These are phyloP conservation scores for Aegilops sharonensis DNA, from an alignment of 176 grass and related monocot species.

Conservation along the genomic window DNA sequence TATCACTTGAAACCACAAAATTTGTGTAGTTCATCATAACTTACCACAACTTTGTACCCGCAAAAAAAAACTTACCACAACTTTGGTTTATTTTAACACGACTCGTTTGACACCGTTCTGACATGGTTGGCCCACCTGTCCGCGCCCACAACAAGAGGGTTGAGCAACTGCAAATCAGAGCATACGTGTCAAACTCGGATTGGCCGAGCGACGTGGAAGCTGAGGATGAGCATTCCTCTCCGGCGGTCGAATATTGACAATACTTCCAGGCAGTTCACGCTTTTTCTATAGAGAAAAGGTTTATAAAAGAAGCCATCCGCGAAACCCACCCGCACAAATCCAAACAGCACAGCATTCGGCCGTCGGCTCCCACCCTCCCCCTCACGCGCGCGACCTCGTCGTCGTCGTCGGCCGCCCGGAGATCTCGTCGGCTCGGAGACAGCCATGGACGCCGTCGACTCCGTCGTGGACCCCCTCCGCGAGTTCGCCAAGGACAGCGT, in stretches of 20 bases:
- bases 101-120: too few relatives aligned
- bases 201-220: not conserved
- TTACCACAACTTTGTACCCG: too few relatives aligned
- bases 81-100: too few relatives aligned
- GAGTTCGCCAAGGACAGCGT: conserved; percentile 97
- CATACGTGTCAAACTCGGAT: not conserved
- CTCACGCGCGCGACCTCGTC: not conserved
- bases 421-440: conserved; percentile 23
- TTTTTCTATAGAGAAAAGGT: not conserved
- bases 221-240: not conserved
- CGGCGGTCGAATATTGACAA: not conserved
- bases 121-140: not conserved
- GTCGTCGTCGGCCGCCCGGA: not conserved
- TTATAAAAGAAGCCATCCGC: conserved; percentile 19
- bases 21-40: too few relatives aligned
- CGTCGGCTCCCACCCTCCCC: not conserved
- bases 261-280: too few relatives aligned
- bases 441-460: conserved; percentile 87
- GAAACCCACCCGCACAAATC: conserved; percentile 9
- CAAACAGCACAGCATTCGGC: not conserved
- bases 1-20: too few relatives aligned
- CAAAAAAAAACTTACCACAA: too few relatives aligned
- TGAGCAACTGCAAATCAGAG: too few relatives aligned
- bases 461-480: conserved; percentile 83
- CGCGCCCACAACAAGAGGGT: not conserved